These are phyloP conservation scores for Alternaria triticina DNA, from an alignment of 2,329 filamentous ascomycete genomes.

Conservation along the genomic window DNA sequence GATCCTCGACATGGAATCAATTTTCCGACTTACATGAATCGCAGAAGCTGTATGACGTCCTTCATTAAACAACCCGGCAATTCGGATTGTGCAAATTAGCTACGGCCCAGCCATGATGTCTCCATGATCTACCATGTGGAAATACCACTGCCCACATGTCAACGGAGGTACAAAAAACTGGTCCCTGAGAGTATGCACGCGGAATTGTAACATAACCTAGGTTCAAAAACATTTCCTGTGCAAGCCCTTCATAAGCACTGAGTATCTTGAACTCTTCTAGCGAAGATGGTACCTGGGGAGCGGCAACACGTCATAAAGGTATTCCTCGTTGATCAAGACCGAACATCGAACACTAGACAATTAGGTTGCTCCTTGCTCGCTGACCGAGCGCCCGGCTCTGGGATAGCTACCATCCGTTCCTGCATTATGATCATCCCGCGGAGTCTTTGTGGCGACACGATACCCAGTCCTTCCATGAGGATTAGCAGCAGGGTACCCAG, in stretches of 20 bases:
- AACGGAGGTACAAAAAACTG: background rate
- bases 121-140: background rate
- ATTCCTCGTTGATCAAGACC: no score
- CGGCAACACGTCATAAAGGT: no score
- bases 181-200: background rate
- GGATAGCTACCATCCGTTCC: background rate
- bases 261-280: background rate
- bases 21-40: background rate
- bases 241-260: background rate
- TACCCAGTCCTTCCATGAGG: background rate
- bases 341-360: background rate
- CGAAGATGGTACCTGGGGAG: background rate
- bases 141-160: background rate
- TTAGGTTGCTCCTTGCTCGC: background rate
- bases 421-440: background rate
- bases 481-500: background rate
- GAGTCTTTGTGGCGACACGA: background rate
- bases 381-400: background rate
- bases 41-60: background rate
- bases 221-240: background rate
- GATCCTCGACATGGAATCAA: background rate
- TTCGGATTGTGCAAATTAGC: background rate
- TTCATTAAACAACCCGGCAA: background rate
- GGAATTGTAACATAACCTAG: background rate
- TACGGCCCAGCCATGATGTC: background rate